These are phyloP conservation scores for Vanrija pseudolonga DNA, from an alignment of 1,284 basidiomycete species.

Conservation along the genomic window DNA sequence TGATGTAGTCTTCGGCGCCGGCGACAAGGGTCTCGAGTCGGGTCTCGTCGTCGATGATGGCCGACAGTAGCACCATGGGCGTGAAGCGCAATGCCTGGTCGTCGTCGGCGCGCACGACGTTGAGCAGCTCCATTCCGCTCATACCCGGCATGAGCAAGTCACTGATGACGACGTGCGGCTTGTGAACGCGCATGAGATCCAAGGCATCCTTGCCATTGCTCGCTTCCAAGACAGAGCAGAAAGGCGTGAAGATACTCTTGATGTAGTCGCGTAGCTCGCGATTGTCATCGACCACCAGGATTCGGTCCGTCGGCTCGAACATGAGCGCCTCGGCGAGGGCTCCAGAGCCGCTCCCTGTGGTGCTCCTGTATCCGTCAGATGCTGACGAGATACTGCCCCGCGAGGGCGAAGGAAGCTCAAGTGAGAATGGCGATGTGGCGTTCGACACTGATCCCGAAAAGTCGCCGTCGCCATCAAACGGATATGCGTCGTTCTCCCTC, in stretches of 20 bases:
- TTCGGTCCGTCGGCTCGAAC: constrained; percentile 26
- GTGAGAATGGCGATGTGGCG: too few relatives aligned
- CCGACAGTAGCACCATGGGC: constrained; percentile 35
- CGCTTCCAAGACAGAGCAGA: constrained; percentile 45
- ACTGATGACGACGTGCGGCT: constrained; percentile 36
- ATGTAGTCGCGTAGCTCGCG: constrained; percentile 44
- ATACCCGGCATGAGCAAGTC: constrained; percentile 46
- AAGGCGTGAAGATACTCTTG: constrained; percentile 35
- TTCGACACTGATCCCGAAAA: constrained; percentile 1
- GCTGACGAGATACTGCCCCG: too few relatives aligned
- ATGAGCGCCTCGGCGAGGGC: constrained; percentile 9
- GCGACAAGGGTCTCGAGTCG: constrained; percentile 42
- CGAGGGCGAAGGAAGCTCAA: too few relatives aligned
- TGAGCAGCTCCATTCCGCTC: constrained; percentile 33
- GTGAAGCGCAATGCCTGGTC: constrained; percentile 19
- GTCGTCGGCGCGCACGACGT: constrained; percentile 15
- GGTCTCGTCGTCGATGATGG: constrained; percentile 32
- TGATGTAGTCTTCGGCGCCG: constrained; percentile 50
- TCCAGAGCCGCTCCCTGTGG: constrained; percentile 4
- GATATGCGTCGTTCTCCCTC: neutral
- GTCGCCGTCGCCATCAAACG: neutral
- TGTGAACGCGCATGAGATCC: constrained; percentile 19
- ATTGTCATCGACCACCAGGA: constrained; percentile 34
- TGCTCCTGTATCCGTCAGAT: too few relatives aligned
- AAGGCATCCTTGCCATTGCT: constrained; percentile 47